These are phyloP conservation scores for Diaporthe citri DNA, from an alignment of 2,329 filamentous ascomycete species.

Conservation along the genomic window DNA sequence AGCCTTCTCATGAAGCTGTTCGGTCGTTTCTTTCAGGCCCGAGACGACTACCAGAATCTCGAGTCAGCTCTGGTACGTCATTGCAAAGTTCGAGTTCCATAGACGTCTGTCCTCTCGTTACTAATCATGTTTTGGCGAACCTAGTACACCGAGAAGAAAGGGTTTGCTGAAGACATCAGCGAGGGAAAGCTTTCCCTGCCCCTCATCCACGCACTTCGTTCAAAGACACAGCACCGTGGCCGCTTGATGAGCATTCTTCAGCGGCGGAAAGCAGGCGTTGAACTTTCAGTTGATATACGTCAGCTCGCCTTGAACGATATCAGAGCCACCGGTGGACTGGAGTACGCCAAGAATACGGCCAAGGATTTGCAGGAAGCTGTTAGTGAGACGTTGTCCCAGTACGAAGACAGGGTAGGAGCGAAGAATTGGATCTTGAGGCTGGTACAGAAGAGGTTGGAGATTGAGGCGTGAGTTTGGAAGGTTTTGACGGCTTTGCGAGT, in stretches of 20 bases:
- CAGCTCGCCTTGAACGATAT: slow-evolving; percentile 4
- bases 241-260: not conserved
- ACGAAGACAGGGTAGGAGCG: slow-evolving; percentile 1
- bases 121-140: not conserved
- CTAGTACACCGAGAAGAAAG: not conserved
- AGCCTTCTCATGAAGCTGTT: slow-evolving; percentile 1
- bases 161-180: not conserved
- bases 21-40: not conserved
- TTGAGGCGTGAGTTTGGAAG: not conserved
- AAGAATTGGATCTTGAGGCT: slow-evolving; percentile 11
- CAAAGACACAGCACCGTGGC: not conserved
- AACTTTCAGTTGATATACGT: not conserved
- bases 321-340: slow-evolving; percentile 5
- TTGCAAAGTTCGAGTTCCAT: not conserved
- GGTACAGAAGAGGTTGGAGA: slow-evolving; percentile 4
- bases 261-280: not conserved
- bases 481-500: not conserved
- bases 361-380: slow-evolving; percentile 9
- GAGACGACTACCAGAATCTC: slow-evolving; percentile 16
- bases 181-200: slow-evolving; percentile 17
- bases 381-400: not conserved
- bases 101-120: not conserved
- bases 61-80: slow-evolving; percentile 39
- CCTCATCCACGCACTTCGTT: not conserved
- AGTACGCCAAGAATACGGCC: not conserved